Evolutionary conservation across 352 stramenopile genomes (phyloP).

Genomic region (Chloridella minuta): DNA sequence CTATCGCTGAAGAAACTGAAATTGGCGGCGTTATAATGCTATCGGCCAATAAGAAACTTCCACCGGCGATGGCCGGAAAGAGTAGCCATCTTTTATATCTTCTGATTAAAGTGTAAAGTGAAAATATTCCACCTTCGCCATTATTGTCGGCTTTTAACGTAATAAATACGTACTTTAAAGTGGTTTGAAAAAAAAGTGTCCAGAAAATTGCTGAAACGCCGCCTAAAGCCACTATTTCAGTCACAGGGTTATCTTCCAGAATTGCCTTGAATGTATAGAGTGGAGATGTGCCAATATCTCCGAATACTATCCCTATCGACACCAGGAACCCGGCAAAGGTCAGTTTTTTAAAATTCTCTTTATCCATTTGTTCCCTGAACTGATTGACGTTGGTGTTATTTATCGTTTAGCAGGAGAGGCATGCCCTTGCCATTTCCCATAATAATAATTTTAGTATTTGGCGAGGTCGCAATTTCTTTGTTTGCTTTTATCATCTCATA

Average conservation of each 20-base stretch:
- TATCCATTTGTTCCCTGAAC: no score
- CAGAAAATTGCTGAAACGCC: background rate
- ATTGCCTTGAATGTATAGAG: background rate
- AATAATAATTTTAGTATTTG: background rate
- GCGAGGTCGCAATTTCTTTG: background rate
- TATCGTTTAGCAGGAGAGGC: background rate
- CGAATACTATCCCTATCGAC: background rate
- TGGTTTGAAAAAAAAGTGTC: background rate
- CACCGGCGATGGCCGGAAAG: background rate
- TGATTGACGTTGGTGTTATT: no score
- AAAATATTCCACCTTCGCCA: background rate
- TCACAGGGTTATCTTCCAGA: background rate
- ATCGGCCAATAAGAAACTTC: background rate
- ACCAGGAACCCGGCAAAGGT: background rate
- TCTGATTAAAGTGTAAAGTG: background rate
- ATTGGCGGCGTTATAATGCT: background rate
- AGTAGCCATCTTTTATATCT: background rate
- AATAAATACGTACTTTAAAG: background rate
- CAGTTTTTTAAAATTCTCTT: no score
- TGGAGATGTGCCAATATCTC: background rate
- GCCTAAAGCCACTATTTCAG: background rate
- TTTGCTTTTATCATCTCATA: background rate
- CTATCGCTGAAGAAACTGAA: background rate
- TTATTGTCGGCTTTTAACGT: background rate
- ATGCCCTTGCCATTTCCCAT: background rate